A percentile compares a stretch with the other conserved stretches of the same genome.
phyloP scores from a whole-genome alignment of 345 rosid genomes.

The Citropsis articulata region DNA sequence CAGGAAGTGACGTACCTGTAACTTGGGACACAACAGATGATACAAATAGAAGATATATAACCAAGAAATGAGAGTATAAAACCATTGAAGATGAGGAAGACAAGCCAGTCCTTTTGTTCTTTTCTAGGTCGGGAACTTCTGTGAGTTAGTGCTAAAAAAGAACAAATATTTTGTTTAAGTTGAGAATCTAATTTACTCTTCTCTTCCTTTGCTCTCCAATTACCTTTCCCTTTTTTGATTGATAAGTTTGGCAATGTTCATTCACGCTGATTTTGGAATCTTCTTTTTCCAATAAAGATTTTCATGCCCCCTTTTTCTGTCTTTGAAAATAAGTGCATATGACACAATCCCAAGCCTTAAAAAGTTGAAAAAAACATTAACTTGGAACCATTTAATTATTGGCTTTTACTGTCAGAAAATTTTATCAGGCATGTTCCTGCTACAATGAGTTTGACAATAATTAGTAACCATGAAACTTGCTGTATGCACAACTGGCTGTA shows the following conservation, averaged over 20 bases:
- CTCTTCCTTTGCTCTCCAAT: slow-evolving; percentile 1
- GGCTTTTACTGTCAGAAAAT: background rate
- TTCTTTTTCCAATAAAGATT: slow-evolving; percentile 30
- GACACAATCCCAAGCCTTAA: slow-evolving; percentile 13
- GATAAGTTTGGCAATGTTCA: slow-evolving; percentile 29
- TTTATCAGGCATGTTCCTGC: background rate
- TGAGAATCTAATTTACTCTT: slow-evolving; percentile 21
- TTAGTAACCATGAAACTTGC: background rate
- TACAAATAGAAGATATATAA: slow-evolving; percentile 32
- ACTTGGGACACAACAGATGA: slow-evolving; percentile 49
- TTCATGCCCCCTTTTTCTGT: slow-evolving; percentile 9
- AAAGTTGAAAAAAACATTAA: background rate
- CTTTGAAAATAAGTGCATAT: slow-evolving; percentile 3
- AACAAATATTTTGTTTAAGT: slow-evolving; percentile 1
- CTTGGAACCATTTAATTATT: background rate
- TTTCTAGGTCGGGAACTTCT: no score
- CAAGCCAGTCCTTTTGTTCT: background rate
- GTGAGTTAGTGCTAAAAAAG: no score
- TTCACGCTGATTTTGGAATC: slow-evolving; percentile 41
- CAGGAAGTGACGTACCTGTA: slow-evolving; percentile 39
- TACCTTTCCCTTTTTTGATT: slow-evolving; percentile 19
- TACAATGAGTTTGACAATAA: background rate
- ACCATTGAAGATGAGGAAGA: slow-evolving; percentile 49
- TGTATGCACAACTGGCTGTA: background rate
- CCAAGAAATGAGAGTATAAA: slow-evolving; percentile 33